Evolutionary conservation across 306 rosid genomes (phyloP).

Genomic region (Trifolium fragiferum): DNA sequence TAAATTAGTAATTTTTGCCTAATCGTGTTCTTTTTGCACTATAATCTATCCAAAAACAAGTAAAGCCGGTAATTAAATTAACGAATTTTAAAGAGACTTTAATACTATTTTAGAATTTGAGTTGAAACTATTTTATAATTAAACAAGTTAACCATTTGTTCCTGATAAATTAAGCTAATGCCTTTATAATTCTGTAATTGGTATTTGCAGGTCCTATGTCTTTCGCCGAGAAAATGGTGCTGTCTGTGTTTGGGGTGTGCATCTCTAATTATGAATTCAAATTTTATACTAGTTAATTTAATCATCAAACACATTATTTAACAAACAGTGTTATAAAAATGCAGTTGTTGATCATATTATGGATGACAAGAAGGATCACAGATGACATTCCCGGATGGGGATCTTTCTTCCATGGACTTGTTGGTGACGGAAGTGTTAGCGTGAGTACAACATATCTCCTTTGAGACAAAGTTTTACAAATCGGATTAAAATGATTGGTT

Average conservation of each 20-base stretch:
- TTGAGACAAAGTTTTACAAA: background rate
- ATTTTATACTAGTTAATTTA: background rate
- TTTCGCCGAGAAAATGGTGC: conserved; percentile 81
- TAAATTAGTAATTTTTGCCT: background rate
- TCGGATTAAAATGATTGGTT: background rate
- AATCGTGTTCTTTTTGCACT: background rate
- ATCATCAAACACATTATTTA: background rate
- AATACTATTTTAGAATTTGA: too few relatives aligned
- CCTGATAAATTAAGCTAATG: background rate
- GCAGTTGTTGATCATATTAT: conserved; percentile 68
- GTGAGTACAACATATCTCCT: conserved; percentile 46
- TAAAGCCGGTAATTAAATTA: background rate
- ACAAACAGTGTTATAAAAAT: conserved; percentile 10
- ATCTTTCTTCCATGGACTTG: conserved; percentile 64
- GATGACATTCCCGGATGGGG: conserved; percentile 94
- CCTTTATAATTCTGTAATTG: background rate
- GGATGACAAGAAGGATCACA: conserved; percentile 92
- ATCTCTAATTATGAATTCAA: background rate
- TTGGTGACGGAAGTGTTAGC: conserved; percentile 84
- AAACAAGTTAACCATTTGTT: too few relatives aligned
- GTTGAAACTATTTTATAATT: too few relatives aligned
- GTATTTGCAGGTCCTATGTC: conserved; percentile 71
- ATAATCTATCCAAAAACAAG: background rate
- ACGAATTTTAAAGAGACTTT: too few relatives aligned
- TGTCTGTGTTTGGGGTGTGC: conserved; percentile 67